A percentile compares a stretch with the other conserved stretches of the same genome.
Conservation (phyloP, 2,329 filamentous ascomycete species). For the Gnomoniopsis sp. region DNA sequence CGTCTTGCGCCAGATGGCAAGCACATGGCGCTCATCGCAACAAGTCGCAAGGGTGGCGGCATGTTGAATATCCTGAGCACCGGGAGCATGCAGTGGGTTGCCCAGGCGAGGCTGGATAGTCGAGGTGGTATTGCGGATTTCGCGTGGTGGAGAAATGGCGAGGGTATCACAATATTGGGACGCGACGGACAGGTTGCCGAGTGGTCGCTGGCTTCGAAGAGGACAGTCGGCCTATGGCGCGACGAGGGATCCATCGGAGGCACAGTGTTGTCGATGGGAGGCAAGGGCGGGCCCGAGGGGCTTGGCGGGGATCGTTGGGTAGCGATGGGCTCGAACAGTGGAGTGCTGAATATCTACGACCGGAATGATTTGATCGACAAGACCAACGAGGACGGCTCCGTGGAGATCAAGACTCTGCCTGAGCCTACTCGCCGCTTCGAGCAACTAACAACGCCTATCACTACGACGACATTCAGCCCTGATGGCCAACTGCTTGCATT, state of each 20-base stretch:
- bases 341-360: slow-evolving; percentile 93
- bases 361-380: slow-evolving; percentile 58
- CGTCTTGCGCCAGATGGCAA: slow-evolving; percentile 81
- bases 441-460: slow-evolving; percentile 83
- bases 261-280: slow-evolving; percentile 78
- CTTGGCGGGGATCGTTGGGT: slow-evolving; percentile 86
- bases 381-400: slow-evolving; percentile 27
- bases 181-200: slow-evolving; percentile 89
- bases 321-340: slow-evolving; percentile 78
- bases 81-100: slow-evolving; percentile 80
- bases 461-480: slow-evolving; percentile 74
- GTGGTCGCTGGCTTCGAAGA: slow-evolving; percentile 67
- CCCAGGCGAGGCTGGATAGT: slow-evolving; percentile 77
- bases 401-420: slow-evolving; percentile 62
- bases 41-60: slow-evolving; percentile 80
- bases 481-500: slow-evolving; percentile 90
- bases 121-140: slow-evolving; percentile 85
- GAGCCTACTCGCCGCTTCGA: slow-evolving; percentile 72
- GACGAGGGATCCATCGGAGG: slow-evolving; percentile 88
- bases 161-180: slow-evolving; percentile 77
- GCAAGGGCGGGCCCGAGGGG: slow-evolving; percentile 54
- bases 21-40: slow-evolving; percentile 80
- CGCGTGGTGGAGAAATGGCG: slow-evolving; percentile 84
- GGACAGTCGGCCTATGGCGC: slow-evolving; percentile 77
- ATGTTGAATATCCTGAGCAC: slow-evolving; percentile 82